Evolutionary conservation across 495 filamentous ascomycete genomes (phyloP), one percentile per base, ranked within the genome.

Genomic region (Coniosporium apollinis): DNA sequence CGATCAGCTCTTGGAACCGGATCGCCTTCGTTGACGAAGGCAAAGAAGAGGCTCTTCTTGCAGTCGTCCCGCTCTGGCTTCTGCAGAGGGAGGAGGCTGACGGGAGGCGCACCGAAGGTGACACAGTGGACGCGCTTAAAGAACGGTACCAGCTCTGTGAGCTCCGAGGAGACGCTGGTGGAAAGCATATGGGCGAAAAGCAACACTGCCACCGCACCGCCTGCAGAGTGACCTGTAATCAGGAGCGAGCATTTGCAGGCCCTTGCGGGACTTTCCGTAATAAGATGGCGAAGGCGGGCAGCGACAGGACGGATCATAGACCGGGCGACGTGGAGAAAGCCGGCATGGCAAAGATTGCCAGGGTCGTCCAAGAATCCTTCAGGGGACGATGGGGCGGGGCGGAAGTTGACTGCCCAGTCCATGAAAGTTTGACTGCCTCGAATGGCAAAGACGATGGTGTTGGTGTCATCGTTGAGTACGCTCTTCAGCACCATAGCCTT

Each of bases 401-500:
- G 69, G 4, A 83, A 61, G 48, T 91, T 91, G 5, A 86, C 78
- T 2, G 74, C 65, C 82, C 82, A 89, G 54, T 89, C 82, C 60
- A 80, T 73, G 47, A 84, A 79, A 1, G 69, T 79, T 21, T 81
- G 72, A 0, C 69, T 81, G 1, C 82, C 82, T 4, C 82, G 70
- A 34, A 89, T 80, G 22, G 82, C 79, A 45, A 87, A 78, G 16
- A 86, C 73, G 28, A 87, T 71, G 10, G 72, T 74, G 47, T 82
- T 72, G 59, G 74, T 69, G 44, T 81, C 64, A 47, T 86, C 79
- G 45, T 82, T 67, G 3, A 78, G 70, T 8, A 83, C 57, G 0
- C 74, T 75, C 41, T 83, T 84, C 51, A 89, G 72, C 18, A 82
- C 70, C 77, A 84, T 84, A 15, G 81, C 77, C 50, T 89, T 89